Conservation (phyloP, 805 yeast genomes). For the Saccharomycopsis schoenii region DNA sequence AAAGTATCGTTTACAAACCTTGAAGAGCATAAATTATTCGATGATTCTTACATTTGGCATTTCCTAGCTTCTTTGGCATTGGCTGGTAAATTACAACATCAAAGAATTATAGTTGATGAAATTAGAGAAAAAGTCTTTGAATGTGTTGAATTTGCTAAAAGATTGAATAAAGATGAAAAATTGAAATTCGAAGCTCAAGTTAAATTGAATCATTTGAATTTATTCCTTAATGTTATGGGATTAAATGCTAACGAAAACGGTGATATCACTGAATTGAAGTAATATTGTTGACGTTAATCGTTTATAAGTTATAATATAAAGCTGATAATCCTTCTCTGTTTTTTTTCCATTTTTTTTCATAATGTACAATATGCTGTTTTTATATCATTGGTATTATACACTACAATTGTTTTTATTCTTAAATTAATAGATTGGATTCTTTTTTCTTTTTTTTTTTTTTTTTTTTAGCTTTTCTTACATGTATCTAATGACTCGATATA, state of each 20-base stretch:
- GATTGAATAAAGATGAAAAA: constrained; percentile 25
- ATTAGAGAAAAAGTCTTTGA: constrained; percentile 90
- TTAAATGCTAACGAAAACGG: constrained; percentile 74
- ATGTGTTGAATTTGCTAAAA: constrained; percentile 68
- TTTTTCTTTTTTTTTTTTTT: not conserved
- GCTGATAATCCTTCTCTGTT: not conserved
- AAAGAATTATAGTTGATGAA: constrained; percentile 88
- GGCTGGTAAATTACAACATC: constrained; percentile 84
- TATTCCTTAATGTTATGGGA: constrained; percentile 95
- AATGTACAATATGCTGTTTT: not conserved
- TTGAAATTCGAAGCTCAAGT: constrained; percentile 44
- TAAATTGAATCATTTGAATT: constrained; percentile 70
- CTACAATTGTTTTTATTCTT: not conserved
- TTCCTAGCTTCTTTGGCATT: constrained; percentile 88
- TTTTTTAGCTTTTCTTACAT: not conserved
- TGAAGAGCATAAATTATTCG: constrained; percentile 30
- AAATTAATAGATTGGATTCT: not conserved
- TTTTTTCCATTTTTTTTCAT: not conserved
- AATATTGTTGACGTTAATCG: not conserved
- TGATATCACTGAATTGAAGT: constrained; percentile 71
- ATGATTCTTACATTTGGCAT: constrained; percentile 90
- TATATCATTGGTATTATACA: not conserved
- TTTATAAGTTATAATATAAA: not conserved
- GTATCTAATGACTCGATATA: not conserved
- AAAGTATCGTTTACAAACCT: constrained; percentile 19